Base-by-base conservation (phyloP, 768 basidiomycete genomes). In the Tylopilus vinaceipallidus region DNA sequence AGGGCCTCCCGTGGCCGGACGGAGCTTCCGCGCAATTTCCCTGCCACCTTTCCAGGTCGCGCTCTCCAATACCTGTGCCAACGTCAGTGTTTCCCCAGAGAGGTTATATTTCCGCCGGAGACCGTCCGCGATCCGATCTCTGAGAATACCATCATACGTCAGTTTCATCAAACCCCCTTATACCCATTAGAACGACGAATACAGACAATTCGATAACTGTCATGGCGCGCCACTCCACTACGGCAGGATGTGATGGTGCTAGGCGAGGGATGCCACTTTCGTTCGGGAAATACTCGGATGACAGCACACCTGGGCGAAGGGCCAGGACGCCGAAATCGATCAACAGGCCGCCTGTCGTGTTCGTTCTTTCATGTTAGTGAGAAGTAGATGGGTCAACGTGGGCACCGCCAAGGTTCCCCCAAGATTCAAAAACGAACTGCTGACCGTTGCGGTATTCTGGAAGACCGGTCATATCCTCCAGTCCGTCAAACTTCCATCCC, bases 31-130 rank as follows among this genome's bases (percentile, higher is more conserved):
- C 3, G 95, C 95, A 33, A 98, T 90, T 70, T 95, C 92, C 4
- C 95, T 75, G 4, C 95, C 95, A 2, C 92, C 93, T 63, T 95
- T 95, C 95, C 95, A 99, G 0, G 94, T 98, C 2, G 94, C 95
- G 43, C 86, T 84, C 70, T 98, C 95, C 29, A 99, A 74, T 0
- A 98, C 83, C 65, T 98, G 95, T 0, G 93, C 86, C 8, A 95
- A 79, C 0, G 81, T 78, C 22, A 98, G 76, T 39, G 83, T 72
- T 2, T 75, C 71, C 3, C 66, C 56, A 0, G 71, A 71, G 22
- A 88, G 64, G 1, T 72, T 70, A 43, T 91, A 73, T 52, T 81
- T 75, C 45, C 64, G 57, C 38, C 90, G 83, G 52, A 98, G 83
- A 14, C 76, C 75, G 29, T 79, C 71, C 0, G 88, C 88, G 47